Evolutionary conservation across 2,329 filamentous ascomycete genomes (phyloP).

Genomic region (Claviceps cyperi): DNA sequence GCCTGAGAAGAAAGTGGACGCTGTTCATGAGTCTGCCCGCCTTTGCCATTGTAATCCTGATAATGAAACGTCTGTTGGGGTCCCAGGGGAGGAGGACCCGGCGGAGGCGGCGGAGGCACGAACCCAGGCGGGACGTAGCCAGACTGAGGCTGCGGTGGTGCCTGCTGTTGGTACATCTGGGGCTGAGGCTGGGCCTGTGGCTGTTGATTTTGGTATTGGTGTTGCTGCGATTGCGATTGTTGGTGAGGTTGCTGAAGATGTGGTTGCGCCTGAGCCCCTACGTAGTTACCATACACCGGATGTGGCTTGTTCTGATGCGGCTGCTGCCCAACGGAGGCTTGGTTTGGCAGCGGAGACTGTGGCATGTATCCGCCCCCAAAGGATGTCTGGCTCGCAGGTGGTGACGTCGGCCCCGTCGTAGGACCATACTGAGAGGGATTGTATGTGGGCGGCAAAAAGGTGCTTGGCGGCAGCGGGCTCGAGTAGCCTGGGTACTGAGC

Average conservation of each 20-base stretch:
- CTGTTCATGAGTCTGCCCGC: slow-evolving; percentile 11
- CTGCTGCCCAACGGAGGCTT: slow-evolving; percentile 29
- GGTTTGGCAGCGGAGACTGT: slow-evolving; percentile 40
- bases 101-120: slow-evolving; percentile 48
- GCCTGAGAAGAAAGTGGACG: slow-evolving; percentile 13
- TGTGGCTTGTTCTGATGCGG: slow-evolving; percentile 30
- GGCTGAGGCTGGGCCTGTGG: background rate
- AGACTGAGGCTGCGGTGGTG: slow-evolving; percentile 16
- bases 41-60: slow-evolving; percentile 18
- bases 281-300: slow-evolving; percentile 21
- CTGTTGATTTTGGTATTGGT: background rate
- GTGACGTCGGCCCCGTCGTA: slow-evolving; percentile 42
- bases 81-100: slow-evolving; percentile 45
- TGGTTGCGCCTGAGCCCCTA: slow-evolving; percentile 17
- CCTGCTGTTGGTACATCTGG: background rate
- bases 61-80: slow-evolving; percentile 49
- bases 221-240: background rate
- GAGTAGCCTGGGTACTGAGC: slow-evolving; percentile 27
- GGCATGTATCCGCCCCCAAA: slow-evolving; percentile 29
- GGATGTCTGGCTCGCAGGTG: slow-evolving; percentile 46
- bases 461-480: slow-evolving; percentile 24
- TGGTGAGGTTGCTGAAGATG: background rate
- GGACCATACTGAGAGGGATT: slow-evolving; percentile 46
- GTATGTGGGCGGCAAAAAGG: slow-evolving; percentile 37
- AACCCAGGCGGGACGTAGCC: slow-evolving; percentile 41